Evolutionary conservation across 148 eudicot species (phyloP).

Genomic region (Heliamphora exappendiculata): DNA sequence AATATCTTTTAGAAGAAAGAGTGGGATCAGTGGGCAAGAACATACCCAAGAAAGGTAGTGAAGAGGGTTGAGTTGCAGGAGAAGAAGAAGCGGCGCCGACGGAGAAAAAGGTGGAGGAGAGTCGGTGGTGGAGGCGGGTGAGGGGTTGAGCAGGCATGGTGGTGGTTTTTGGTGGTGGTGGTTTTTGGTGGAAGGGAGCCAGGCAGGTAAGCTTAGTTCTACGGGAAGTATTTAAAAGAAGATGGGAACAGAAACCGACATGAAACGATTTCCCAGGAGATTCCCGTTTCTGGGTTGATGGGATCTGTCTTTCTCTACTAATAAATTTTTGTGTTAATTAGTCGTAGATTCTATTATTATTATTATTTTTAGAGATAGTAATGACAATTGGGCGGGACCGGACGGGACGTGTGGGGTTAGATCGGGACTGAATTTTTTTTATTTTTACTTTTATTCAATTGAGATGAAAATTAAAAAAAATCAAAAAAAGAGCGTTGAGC

Average conservation of each 20-base stretch:
- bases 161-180: not conserved
- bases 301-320: too few relatives aligned
- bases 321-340: too few relatives aligned
- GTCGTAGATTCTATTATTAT: too few relatives aligned
- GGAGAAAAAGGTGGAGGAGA: constrained; percentile 9
- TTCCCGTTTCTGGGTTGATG: not conserved
- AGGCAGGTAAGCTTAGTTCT: not conserved
- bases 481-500: too few relatives aligned
- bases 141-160: constrained; percentile 11
- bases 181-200: not conserved
- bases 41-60: constrained; percentile 13
- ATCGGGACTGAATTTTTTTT: too few relatives aligned
- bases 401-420: too few relatives aligned
- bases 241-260: constrained; percentile 8
- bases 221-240: too few relatives aligned
- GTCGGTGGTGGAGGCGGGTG: constrained; percentile 13
- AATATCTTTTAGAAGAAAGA: not conserved
- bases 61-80: not conserved
- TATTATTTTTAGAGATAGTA: too few relatives aligned
- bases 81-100: not conserved
- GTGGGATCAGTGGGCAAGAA: not conserved
- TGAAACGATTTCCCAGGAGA: constrained; percentile 11
- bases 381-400: too few relatives aligned
- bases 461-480: too few relatives aligned
- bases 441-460: too few relatives aligned